Evolutionary conservation across 2,329 filamentous ascomycete species (phyloP), one percentile per base, ranked within the genome.

Genomic region (Botrytis elliptica): DNA sequence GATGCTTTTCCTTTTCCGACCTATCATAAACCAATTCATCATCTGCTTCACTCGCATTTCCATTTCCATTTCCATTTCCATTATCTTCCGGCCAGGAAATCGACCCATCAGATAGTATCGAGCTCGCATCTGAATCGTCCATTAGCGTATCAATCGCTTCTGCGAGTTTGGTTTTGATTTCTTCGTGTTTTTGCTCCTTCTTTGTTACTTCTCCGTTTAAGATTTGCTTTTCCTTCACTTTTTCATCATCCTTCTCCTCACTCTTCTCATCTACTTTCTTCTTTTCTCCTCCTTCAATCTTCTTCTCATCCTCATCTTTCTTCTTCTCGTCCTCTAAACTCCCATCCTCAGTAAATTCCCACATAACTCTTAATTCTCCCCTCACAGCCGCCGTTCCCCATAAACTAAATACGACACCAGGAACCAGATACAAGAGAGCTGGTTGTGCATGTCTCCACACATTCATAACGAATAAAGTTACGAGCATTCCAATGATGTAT

Each of bases 401-500:
- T 1, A 96, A 81, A 1, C 91, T 88, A 1, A 88, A 85, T 8
- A 98, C 84, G 0, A 98, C 93, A 0, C 93, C 91, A 0, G 95
- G 95, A 0, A 98, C 96, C 10, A 99, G 89, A 81, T 98, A 98
- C 22, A 99, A 85, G 46, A 99, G 86, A 12, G 96, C 95, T 0
- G 95, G 95, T 81, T 99, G 95, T 4, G 93, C 93, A 75, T 93
- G 93, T 65, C 91, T 87, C 79, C 90, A 96, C 16, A 93, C 84
- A 68, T 94, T 86, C 83, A 98, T 92, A 78, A 94, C 92, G 0
- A 87, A 84, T 29, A 98, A 83, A 0, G 95, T 98, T 3, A 86
- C 85, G 3, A 94, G 75, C 90, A 98, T 93, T 0, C 94, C 95
- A 5, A 91, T 66, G 0, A 92, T 79, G 82, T 98, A 99, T 0